Conservation (phyloP, 2,329 filamentous ascomycete genomes). For the Cladosporium oxysporum region DNA sequence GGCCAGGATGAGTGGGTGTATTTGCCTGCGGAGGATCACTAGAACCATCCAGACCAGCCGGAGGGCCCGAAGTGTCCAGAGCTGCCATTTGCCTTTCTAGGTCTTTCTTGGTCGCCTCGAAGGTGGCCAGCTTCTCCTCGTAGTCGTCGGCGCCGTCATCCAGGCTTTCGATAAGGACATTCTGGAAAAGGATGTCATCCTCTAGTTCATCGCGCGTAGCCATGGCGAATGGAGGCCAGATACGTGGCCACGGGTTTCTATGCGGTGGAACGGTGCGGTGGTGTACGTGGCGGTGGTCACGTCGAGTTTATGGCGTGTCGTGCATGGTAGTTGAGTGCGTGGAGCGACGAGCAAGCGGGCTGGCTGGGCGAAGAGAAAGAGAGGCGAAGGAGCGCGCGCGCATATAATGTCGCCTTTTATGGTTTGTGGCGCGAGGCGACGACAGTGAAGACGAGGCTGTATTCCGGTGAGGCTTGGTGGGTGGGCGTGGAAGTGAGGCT, state of each 20-base stretch:
- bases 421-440: background rate
- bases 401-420: slow-evolving; percentile 1
- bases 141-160: slow-evolving; percentile 36
- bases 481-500: background rate
- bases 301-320: slow-evolving; percentile 9
- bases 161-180: slow-evolving; percentile 35
- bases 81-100: slow-evolving; percentile 27
- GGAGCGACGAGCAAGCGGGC: background rate
- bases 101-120: slow-evolving; percentile 27
- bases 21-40: slow-evolving; percentile 7
- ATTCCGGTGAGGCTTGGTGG: background rate
- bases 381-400: background rate
- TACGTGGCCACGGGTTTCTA: background rate
- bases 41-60: slow-evolving; percentile 17
- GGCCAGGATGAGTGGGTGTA: slow-evolving; percentile 3
- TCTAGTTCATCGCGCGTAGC: slow-evolving; percentile 20
- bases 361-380: background rate
- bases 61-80: slow-evolving; percentile 11
- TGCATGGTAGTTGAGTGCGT: background rate
- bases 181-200: slow-evolving; percentile 38
- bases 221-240: background rate
- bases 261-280: background rate
- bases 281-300: background rate
- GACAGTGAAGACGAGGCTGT: background rate
- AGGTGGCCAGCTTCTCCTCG: slow-evolving; percentile 26